Evolutionary conservation across 2,329 filamentous ascomycete genomes (phyloP).

Genomic region (Immersiporthe knoxdaviesiana): DNA sequence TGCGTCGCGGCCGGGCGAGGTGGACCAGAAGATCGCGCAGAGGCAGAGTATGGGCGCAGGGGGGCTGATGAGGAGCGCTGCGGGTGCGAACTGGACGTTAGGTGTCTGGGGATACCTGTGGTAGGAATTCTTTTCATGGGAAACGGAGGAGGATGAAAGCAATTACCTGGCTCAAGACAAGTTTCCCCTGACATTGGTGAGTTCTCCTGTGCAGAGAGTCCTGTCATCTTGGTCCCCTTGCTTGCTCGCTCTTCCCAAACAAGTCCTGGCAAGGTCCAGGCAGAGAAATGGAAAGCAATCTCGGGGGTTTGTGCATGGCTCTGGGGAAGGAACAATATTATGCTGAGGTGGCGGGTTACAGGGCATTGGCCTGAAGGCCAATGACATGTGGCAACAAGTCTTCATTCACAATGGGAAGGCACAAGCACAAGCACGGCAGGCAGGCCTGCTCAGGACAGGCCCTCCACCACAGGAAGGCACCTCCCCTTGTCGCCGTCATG

Average conservation of each 20-base stretch:
- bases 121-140: not conserved
- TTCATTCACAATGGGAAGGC: not conserved
- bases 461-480: not conserved
- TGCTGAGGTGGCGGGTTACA: not conserved
- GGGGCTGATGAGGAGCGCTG: slow-evolving; percentile 47
- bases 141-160: not conserved
- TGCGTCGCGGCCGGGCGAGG: slow-evolving; percentile 61
- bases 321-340: not conserved
- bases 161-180: not conserved
- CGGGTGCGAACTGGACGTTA: slow-evolving; percentile 61
- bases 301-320: too few relatives aligned
- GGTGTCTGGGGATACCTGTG: slow-evolving; percentile 57
- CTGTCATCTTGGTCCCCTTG: not conserved
- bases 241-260: not conserved
- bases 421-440: not conserved
- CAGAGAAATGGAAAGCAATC: not conserved
- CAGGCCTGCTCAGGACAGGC: not conserved
- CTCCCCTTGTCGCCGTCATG: not conserved
- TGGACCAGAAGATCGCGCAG: slow-evolving; percentile 60
- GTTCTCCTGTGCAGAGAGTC: not conserved
- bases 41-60: slow-evolving; percentile 67
- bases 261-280: not conserved
- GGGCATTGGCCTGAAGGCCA: not conserved
- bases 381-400: not conserved
- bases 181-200: not conserved